These are phyloP conservation scores for Simmondsia chinensis DNA, from an alignment of 148 eudicot species.

Conservation along the genomic window DNA sequence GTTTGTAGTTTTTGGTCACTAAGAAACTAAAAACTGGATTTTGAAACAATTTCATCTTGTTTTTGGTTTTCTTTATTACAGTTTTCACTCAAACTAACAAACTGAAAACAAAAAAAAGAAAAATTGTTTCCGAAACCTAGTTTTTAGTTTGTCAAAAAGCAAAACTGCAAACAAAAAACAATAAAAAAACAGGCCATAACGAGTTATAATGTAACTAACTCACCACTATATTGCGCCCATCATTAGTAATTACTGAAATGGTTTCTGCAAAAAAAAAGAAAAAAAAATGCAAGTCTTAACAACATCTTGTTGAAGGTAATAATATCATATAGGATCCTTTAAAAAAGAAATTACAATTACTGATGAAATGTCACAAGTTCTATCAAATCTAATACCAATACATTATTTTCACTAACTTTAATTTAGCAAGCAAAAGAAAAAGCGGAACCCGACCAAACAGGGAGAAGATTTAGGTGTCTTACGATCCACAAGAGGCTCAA, in stretches of 20 bases:
- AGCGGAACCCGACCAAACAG: neutral
- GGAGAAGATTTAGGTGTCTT: slow-evolving; percentile 20
- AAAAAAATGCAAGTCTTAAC: neutral
- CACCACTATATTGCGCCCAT: slow-evolving; percentile 92
- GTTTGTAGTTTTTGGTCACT: too few species aligned
- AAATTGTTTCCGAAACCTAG: too few species aligned
- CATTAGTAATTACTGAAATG: slow-evolving; percentile 87
- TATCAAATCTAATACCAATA: neutral
- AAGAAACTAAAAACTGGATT: too few species aligned
- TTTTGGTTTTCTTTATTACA: too few species aligned
- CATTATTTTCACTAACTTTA: neutral
- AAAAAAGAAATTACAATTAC: neutral
- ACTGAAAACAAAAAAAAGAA: too few species aligned
- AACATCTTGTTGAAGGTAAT: neutral
- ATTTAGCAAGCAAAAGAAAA: neutral
- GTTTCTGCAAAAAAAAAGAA: slow-evolving; percentile 36
- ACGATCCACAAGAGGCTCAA: slow-evolving; percentile 82
- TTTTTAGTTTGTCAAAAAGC: too few species aligned
- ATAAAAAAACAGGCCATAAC: too few species aligned
- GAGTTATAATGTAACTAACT: too few species aligned
- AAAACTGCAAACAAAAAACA: too few species aligned
- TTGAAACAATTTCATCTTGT: too few species aligned
- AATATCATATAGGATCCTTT: neutral
- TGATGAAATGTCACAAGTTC: neutral
- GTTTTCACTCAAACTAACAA: too few species aligned